Evolutionary conservation across 208 protist species (phyloP).

Genomic region (Acanthamoeba triangularis): DNA sequence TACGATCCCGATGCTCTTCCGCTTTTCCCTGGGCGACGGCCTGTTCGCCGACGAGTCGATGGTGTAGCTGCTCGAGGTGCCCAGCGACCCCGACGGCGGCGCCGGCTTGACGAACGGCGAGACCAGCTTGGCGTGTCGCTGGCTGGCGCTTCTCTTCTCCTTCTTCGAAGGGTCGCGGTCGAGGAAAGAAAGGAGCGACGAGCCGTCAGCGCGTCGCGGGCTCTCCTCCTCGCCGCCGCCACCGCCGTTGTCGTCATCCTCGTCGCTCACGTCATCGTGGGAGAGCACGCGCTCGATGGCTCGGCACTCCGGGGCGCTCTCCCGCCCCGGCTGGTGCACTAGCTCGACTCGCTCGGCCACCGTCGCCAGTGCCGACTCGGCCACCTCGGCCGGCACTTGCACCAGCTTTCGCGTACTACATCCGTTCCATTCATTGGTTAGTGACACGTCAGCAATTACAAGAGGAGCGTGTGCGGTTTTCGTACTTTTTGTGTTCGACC

Average conservation of each 20-base stretch:
- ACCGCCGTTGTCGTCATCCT: not conserved
- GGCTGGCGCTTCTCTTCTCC: too few relatives aligned
- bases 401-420: not conserved
- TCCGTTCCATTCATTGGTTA: not conserved
- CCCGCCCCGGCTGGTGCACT: not conserved
- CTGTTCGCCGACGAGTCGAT: not conserved
- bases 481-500: slow-evolving; percentile 15
- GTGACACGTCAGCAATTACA: not conserved
- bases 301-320: not conserved
- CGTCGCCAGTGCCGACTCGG: not conserved
- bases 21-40: not conserved
- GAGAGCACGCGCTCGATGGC: not conserved
- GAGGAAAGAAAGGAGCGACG: too few relatives aligned
- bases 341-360: not conserved
- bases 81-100: not conserved
- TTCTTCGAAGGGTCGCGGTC: too few relatives aligned
- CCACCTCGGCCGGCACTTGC: not conserved
- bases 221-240: too few relatives aligned
- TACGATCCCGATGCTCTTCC: not conserved
- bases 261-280: not conserved
- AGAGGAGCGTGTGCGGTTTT: not conserved
- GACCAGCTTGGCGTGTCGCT: not conserved
- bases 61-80: not conserved
- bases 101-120: not conserved
- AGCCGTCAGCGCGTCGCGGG: too few relatives aligned